These are phyloP conservation scores for Penicillium sp. DNA, from an alignment of 2,329 filamentous ascomycete species.

Conservation along the genomic window DNA sequence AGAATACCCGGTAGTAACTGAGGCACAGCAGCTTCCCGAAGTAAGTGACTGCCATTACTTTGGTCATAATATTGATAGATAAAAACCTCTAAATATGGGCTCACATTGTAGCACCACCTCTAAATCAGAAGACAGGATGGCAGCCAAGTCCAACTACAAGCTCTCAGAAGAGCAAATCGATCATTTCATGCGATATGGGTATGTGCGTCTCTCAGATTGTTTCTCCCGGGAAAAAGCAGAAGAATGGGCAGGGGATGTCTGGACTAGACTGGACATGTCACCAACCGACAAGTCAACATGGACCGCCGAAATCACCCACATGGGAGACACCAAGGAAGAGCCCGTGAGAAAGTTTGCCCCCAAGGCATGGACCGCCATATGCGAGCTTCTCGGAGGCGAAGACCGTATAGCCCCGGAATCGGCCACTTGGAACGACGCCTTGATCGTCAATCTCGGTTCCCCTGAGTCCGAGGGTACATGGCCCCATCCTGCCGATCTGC, in stretches of 20 bases:
- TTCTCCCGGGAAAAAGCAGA: constrained; percentile 51
- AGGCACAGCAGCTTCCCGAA: neutral
- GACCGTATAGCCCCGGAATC: constrained; percentile 51
- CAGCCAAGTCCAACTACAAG: neutral
- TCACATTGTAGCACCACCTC: neutral
- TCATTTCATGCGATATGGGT: constrained; percentile 58
- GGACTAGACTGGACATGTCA: constrained; percentile 65
- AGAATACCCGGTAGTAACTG: neutral
- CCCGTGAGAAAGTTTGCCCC: constrained; percentile 59
- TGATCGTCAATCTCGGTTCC: constrained; percentile 69
- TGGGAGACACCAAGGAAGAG: constrained; percentile 61
- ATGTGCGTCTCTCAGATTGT: constrained; percentile 54
- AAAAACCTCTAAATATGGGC: neutral
- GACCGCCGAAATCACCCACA: constrained; percentile 61
- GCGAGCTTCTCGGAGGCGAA: constrained; percentile 64
- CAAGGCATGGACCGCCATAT: constrained; percentile 65
- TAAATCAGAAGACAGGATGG: neutral
- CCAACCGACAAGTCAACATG: constrained; percentile 65
- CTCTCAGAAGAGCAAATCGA: constrained; percentile 50
- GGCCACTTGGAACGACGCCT: constrained; percentile 63
- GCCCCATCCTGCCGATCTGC: constrained; percentile 52
- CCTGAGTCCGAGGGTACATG: constrained; percentile 52
- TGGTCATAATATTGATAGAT: neutral
- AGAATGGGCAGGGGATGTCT: constrained; percentile 53
- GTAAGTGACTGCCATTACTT: neutral